These are phyloP conservation scores for Bruguiera parviflora DNA, from an alignment of 345 rosid species.

Conservation along the genomic window DNA sequence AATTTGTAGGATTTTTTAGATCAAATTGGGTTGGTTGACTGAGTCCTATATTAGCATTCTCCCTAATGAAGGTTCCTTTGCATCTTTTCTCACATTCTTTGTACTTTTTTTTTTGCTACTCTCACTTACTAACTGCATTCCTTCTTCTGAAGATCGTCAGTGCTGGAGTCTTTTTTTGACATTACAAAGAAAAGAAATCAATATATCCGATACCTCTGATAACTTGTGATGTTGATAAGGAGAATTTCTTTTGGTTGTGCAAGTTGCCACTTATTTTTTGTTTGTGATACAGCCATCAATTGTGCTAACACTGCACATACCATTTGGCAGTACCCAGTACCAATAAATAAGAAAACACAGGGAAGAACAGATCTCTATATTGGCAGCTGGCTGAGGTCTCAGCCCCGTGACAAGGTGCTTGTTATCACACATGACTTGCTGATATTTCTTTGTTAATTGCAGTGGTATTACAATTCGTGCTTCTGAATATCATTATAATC, in stretches of 20 bases:
- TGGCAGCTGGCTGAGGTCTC: conserved; percentile 82
- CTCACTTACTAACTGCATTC: conserved; percentile 39
- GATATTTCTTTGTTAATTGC: conserved; percentile 1
- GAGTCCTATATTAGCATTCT: too few relatives aligned
- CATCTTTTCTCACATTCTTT: too few relatives aligned
- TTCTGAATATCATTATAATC: background rate
- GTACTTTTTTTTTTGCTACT: too few relatives aligned
- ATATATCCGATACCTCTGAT: background rate
- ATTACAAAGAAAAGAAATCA: too few relatives aligned
- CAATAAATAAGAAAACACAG: conserved; percentile 81
- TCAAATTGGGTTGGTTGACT: too few relatives aligned
- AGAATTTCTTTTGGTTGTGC: background rate
- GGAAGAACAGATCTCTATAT: conserved; percentile 82
- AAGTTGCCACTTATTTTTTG: background rate
- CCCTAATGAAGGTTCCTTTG: too few relatives aligned
- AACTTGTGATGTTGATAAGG: background rate
- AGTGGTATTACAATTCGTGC: background rate
- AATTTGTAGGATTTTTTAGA: too few relatives aligned
- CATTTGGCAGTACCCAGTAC: conserved; percentile 64
- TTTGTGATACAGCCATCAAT: background rate
- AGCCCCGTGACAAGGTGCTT: conserved; percentile 75
- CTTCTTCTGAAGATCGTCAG: background rate
- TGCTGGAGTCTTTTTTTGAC: background rate
- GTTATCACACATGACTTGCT: conserved; percentile 4
- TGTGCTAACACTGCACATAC: background rate